phyloP scores from a whole-genome alignment of 2,329 filamentous ascomycete genomes.

The Penicillium decumbens region DNA sequence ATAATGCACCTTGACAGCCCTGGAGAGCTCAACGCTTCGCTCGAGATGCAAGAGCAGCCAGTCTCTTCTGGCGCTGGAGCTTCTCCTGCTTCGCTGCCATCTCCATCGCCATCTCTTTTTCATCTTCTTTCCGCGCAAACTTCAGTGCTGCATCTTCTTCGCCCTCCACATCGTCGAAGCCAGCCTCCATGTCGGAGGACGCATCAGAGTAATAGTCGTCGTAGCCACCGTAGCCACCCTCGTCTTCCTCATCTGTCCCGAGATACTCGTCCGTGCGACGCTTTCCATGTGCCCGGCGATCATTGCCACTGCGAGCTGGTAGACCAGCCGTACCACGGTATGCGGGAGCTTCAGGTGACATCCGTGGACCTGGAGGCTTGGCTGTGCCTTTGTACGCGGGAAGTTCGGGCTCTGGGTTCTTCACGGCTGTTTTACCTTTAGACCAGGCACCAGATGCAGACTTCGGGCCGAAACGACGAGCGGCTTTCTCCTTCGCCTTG shows the following conservation, averaged over 20 bases:
- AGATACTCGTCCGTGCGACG: conserved; percentile 42
- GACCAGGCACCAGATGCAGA: conserved; percentile 16
- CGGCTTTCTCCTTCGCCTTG: conserved; percentile 40
- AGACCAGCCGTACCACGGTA: conserved; percentile 45
- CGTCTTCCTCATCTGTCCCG: conserved; percentile 47
- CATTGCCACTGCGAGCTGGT: conserved; percentile 24
- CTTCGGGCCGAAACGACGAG: conserved; percentile 30
- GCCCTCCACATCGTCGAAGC: conserved; percentile 43
- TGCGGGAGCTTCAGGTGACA: conserved; percentile 20
- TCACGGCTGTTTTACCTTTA: conserved; percentile 22
- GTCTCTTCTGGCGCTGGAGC: conserved; percentile 42
- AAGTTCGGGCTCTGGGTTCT: conserved; percentile 32
- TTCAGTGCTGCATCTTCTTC: conserved; percentile 44
- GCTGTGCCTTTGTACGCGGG: conserved; percentile 40
- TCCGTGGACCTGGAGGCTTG: conserved; percentile 26
- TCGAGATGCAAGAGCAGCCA: conserved; percentile 37
- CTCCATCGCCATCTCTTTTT: conserved; percentile 43
- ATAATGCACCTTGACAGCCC: conserved; percentile 7
- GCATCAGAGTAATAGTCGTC: conserved; percentile 44
- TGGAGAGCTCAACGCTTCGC: conserved; percentile 22
- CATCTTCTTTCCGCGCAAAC: conserved; percentile 44
- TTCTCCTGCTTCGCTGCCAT: conserved; percentile 46
- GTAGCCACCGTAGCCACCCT: conserved; percentile 37
- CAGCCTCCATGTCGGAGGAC: conserved; percentile 51
- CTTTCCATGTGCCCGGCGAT: conserved; percentile 29